These are phyloP conservation scores for Macadamia integrifolia DNA, from an alignment of 164 flowering plant genomes.

Conservation along the genomic window DNA sequence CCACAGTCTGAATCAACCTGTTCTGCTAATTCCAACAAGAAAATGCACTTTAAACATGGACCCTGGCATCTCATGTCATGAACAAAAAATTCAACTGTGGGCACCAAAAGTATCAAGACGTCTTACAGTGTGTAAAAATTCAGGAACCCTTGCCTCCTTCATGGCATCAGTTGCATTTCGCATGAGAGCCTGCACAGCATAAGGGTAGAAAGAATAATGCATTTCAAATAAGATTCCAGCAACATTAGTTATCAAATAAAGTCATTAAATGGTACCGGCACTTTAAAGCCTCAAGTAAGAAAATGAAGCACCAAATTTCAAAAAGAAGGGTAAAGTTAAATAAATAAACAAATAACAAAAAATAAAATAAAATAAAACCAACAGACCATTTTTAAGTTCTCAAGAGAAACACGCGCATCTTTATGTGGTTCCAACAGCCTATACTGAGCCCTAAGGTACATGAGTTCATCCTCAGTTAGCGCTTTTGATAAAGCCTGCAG, in stretches of 20 bases:
- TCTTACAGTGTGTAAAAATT: conserved; percentile 56
- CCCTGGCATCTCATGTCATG: no score
- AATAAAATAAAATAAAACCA: neutral
- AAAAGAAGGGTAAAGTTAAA: neutral
- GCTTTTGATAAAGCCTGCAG: conserved; percentile 90
- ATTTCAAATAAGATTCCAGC: neutral
- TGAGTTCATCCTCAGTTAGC: conserved; percentile 63
- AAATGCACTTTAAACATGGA: no score
- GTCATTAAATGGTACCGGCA: no score
- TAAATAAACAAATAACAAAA: neutral
- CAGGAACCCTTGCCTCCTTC: conserved; percentile 79
- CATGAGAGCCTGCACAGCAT: conserved; percentile 61
- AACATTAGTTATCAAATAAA: neutral
- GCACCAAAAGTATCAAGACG: neutral
- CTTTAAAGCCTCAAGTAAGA: neutral
- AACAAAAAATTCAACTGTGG: no score
- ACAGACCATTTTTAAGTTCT: conserved; percentile 57
- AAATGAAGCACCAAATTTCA: neutral
- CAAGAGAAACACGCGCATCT: conserved; percentile 59
- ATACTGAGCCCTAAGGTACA: conserved; percentile 68
- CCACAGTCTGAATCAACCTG: no score
- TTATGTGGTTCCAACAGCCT: conserved; percentile 55
- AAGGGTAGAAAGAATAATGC: neutral
- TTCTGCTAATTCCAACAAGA: no score
- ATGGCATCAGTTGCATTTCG: conserved; percentile 82